A percentile compares a stretch with the other conserved stretches of the same genome.
phyloP scores from a whole-genome alignment of 1,284 basidiomycete genomes.

The Tilletia caries region DNA sequence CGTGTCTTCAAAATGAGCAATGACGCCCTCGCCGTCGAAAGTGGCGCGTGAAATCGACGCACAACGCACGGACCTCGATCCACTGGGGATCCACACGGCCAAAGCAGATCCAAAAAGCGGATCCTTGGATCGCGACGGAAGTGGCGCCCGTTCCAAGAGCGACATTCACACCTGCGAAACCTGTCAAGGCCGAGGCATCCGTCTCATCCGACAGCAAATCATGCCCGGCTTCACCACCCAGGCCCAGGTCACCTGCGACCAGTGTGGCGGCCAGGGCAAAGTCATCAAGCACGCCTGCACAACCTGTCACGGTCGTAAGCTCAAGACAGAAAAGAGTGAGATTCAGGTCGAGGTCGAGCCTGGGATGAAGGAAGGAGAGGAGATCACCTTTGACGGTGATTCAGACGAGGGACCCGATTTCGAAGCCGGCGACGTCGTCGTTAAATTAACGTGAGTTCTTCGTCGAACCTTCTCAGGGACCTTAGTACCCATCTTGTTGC shows the following conservation, averaged over 20 bases:
- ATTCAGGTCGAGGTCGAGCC: conserved; percentile 46
- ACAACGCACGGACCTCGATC: too few species aligned
- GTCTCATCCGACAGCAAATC: conserved; percentile 50
- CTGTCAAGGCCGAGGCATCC: conserved; percentile 44
- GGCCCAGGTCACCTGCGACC: conserved; percentile 38
- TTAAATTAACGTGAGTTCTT: conserved; percentile 37
- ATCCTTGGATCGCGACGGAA: too few species aligned
- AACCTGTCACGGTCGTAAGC: conserved; percentile 44
- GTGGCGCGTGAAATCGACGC: too few species aligned
- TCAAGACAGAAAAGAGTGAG: conserved; percentile 37
- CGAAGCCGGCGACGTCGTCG: conserved; percentile 46
- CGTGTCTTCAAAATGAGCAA: too few species aligned
- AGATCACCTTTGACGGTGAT: conserved; percentile 45
- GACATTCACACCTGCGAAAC: conserved; percentile 47
- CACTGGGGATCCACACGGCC: too few species aligned
- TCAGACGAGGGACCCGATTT: conserved; percentile 47
- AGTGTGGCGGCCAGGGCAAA: conserved; percentile 42
- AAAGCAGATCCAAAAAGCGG: too few species aligned
- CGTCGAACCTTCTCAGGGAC: too few species aligned
- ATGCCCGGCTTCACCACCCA: conserved; percentile 53
- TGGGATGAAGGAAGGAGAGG: conserved; percentile 42
- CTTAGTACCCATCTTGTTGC: too few species aligned
- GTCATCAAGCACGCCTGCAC: conserved; percentile 41
- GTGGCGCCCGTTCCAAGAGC: conserved; percentile 42
- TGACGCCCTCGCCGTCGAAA: too few species aligned